Evolutionary conservation across 768 basidiomycete species (phyloP).

Genomic region (Mycena pura): DNA sequence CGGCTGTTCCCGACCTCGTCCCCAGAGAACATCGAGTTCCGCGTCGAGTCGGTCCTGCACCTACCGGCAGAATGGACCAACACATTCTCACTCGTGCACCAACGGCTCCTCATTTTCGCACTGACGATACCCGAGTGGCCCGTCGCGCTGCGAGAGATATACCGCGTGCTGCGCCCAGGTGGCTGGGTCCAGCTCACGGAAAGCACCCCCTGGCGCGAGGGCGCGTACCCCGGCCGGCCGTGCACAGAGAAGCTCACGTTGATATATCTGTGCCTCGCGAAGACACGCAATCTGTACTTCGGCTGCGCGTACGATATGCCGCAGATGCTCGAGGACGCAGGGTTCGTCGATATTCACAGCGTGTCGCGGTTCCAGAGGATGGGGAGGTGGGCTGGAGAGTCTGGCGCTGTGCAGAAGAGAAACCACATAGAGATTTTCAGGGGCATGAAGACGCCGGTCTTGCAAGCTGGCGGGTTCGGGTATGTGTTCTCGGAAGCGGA

Average conservation of each 20-base stretch:
- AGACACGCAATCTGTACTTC: slow-evolving; percentile 13
- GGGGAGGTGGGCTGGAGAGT: slow-evolving; percentile 17
- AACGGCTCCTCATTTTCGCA: slow-evolving; percentile 22
- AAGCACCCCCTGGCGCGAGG: slow-evolving; percentile 2
- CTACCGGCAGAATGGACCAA: slow-evolving; percentile 20
- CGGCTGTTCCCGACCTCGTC: slow-evolving; percentile 14
- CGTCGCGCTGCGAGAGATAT: slow-evolving; percentile 12
- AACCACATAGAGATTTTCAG: slow-evolving; percentile 13
- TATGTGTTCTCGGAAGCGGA: slow-evolving; percentile 17
- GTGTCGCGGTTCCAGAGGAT: slow-evolving; percentile 23
- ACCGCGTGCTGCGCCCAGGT: slow-evolving; percentile 25
- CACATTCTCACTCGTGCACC: slow-evolving; percentile 24
- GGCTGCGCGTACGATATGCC: slow-evolving; percentile 18
- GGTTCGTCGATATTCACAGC: slow-evolving; percentile 22
- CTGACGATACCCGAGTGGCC: slow-evolving; percentile 20
- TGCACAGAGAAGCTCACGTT: slow-evolving; percentile 13
- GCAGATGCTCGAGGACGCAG: slow-evolving; percentile 21
- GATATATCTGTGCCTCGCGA: slow-evolving; percentile 8
- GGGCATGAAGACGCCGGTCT: slow-evolving; percentile 21
- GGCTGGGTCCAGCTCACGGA: slow-evolving; percentile 27
- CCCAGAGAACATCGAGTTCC: slow-evolving; percentile 15
- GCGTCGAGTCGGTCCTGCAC: slow-evolving; percentile 8
- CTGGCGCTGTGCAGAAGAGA: slow-evolving; percentile 1
- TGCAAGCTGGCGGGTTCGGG: slow-evolving; percentile 20
- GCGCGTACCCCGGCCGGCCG: slow-evolving; percentile 12